Base-by-base conservation (phyloP, 495 filamentous ascomycete genomes). In the Acidomyces sp. region DNA sequence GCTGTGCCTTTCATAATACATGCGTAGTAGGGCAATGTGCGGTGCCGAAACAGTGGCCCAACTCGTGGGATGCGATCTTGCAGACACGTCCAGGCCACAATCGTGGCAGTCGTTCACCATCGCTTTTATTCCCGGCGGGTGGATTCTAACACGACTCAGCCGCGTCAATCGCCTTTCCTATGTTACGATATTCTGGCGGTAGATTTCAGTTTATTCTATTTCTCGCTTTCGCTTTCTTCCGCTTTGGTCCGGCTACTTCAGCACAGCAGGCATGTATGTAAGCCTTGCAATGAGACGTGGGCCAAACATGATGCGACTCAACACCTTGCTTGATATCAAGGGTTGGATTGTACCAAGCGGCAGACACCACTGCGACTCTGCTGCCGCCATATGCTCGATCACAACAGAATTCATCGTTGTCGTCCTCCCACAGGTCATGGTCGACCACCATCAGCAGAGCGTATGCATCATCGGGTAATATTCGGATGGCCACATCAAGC, bases 1-100 rank as follows among this genome's bases (percentile, higher is more conserved):
- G 67, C 67, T 1, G 70, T 76, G 20, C 73, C 67, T 49, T 82
- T 77, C 77, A 82, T 81, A 21, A 64, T 62, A 46, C 77, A 82
- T 0, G 78, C 78, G 47, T 80, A 80, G 46, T 78, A 84, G 69
- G 55, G 51, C 77, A 81, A 51, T 82, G 78, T 6, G 54, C 75
- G 3, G 82, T 61, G 0, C 70, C 72, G 33, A 82, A 68, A 52
- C 77, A 82, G 45, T 80, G 78, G 1, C 75, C 74, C 4, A 82
- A 54, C 52, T 82, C 77, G 51, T 81, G 77, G 5, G 63, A 61
- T 4, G 65, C 69, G 0, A 76, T 80, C 19, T 73, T 66, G 22
- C 65, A 71, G 1, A 75, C 44, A 5, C 72, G 61, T 4, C 63
- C 66, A 16, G 78, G 62, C 76, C 76, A 80, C 1, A 77, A 52